Evolutionary conservation across 2,329 filamentous ascomycete species (phyloP).

Genomic region (Stylonectria norvegica): DNA sequence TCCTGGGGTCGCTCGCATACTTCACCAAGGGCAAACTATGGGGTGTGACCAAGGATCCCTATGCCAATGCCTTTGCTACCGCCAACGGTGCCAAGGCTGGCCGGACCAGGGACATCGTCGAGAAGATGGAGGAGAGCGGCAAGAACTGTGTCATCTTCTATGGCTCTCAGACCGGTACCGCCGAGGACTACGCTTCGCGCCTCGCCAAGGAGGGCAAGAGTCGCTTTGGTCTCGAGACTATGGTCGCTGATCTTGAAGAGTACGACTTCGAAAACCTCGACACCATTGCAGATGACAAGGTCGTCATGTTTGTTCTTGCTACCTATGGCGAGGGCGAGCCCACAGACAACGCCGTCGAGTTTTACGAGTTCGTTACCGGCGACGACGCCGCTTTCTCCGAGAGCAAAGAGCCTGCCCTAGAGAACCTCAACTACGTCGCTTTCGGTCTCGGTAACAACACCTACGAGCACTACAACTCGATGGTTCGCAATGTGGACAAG

Average conservation of each 20-base stretch:
- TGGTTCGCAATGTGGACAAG: constrained; percentile 89
- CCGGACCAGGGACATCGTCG: constrained; percentile 86
- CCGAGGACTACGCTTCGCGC: constrained; percentile 95
- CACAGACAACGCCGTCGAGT: constrained; percentile 97
- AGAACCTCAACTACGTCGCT: constrained; percentile 84
- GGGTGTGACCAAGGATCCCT: constrained; percentile 84
- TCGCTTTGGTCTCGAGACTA: constrained; percentile 92
- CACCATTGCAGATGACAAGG: constrained; percentile 79
- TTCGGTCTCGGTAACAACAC: constrained; percentile 99
- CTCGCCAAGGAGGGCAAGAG: constrained; percentile 97
- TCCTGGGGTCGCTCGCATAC: constrained; percentile 87
- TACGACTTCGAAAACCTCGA: constrained; percentile 97
- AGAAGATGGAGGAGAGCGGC: constrained; percentile 91
- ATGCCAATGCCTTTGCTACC: constrained; percentile 70
- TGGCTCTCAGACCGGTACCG: constrained; percentile 95
- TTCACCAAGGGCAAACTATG: constrained; percentile 97
- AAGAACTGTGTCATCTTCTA: constrained; percentile 99
- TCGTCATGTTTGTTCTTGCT: constrained; percentile 91
- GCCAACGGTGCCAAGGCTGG: constrained; percentile 70
- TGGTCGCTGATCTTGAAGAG: constrained; percentile 97
- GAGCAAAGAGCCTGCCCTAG: constrained; percentile 68
- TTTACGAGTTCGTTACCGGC: constrained; percentile 89
- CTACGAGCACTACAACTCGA: constrained; percentile 98
- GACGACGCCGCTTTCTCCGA: constrained; percentile 82
- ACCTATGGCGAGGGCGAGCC: constrained; percentile 98